phyloP scores from a whole-genome alignment of 2,329 filamentous ascomycete species.

The Aspergillus ibericus region DNA sequence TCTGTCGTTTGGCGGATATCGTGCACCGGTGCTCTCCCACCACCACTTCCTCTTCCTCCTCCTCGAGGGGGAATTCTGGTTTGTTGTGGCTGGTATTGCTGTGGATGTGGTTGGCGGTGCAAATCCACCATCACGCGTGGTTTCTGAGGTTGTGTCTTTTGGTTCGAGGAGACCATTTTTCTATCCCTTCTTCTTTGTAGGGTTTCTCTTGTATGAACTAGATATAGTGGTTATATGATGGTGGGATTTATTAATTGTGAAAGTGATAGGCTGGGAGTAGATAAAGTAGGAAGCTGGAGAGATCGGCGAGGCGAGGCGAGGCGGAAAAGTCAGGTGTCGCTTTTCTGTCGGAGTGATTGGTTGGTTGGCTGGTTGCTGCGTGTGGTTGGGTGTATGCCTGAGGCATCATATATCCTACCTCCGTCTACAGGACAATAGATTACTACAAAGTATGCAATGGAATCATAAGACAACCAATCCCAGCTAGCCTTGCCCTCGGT shows the following conservation, averaged over 20 bases:
- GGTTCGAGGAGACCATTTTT: constrained; percentile 7
- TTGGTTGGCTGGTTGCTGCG: too few relatives aligned
- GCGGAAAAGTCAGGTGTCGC: background rate
- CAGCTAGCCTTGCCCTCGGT: too few relatives aligned
- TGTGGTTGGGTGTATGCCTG: background rate
- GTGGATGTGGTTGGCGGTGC: constrained; percentile 12
- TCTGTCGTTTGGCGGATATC: constrained; percentile 44
- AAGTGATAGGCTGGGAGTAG: too few relatives aligned
- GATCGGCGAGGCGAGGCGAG: background rate
- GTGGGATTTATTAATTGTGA: too few relatives aligned
- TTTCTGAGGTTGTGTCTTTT: background rate
- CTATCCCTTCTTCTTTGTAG: background rate
- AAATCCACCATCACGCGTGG: constrained; percentile 19
- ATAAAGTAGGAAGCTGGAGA: too few relatives aligned
- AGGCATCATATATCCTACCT: background rate
- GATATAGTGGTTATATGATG: too few relatives aligned
- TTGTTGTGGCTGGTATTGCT: constrained; percentile 8
- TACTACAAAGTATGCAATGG: background rate
- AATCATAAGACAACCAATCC: too few relatives aligned
- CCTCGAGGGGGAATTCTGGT: background rate
- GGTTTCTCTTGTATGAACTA: too few relatives aligned
- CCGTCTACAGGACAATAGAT: too few relatives aligned
- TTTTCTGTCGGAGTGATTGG: background rate
- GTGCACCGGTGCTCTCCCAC: background rate
- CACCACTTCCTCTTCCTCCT: background rate